Percentiles rank a stretch among this genome's conserved stretches.
phyloP scores from a whole-genome alignment of 2,329 filamentous ascomycete species.

The Boeremia lycopersici region DNA sequence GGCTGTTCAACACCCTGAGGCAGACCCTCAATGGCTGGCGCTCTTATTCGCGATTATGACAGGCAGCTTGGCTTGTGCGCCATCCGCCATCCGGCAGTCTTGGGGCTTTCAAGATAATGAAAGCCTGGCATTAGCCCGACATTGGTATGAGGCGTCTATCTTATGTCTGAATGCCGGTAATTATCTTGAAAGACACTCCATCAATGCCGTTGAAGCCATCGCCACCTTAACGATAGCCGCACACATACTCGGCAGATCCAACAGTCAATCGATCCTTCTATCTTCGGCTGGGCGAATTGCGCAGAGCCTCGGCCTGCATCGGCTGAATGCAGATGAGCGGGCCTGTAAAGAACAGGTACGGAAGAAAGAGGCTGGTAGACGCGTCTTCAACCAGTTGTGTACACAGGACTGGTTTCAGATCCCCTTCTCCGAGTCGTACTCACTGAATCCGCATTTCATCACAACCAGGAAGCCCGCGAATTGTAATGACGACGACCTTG shows the following conservation, averaged over 20 bases:
- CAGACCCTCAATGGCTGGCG: too few species aligned
- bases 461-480: conserved; percentile 39
- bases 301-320: conserved; percentile 54
- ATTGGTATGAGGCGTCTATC: too few species aligned
- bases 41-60: too few species aligned
- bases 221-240: conserved; percentile 54
- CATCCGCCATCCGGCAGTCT: too few species aligned
- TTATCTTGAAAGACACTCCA: conserved; percentile 41
- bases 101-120: too few species aligned
- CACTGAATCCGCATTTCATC: conserved; percentile 40
- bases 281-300: conserved; percentile 55
- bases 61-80: too few species aligned
- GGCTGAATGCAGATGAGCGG: conserved; percentile 33
- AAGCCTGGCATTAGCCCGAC: too few species aligned
- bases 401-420: conserved; percentile 52
- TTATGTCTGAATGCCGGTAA: too few species aligned
- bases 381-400: conserved; percentile 48
- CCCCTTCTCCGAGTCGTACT: conserved; percentile 49
- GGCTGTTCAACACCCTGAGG: too few species aligned
- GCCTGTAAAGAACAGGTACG: conserved; percentile 16
- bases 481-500: conserved; percentile 42
- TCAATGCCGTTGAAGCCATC: conserved; percentile 48
- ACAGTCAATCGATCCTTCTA: conserved; percentile 53
- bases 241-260: conserved; percentile 55
- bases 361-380: conserved; percentile 40